phyloP scores from a whole-genome alignment of 129 eudicot species.

The Oenanthe sinensis region DNA sequence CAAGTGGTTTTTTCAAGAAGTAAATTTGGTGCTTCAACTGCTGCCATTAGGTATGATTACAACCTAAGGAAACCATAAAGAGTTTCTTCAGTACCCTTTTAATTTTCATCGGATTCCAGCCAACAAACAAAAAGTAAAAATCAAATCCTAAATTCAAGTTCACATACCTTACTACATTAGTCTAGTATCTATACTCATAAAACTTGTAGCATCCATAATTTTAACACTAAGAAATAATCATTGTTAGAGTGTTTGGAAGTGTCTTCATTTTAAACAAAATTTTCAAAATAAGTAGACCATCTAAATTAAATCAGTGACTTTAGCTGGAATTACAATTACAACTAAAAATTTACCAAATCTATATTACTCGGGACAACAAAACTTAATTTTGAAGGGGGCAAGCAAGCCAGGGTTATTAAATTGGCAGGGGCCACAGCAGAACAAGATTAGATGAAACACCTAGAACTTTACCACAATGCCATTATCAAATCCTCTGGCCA shows the following conservation, averaged over 20 bases:
- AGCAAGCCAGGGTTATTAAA: background rate
- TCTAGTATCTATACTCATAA: background rate
- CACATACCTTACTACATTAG: background rate
- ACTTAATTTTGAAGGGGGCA: background rate
- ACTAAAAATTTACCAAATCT: background rate
- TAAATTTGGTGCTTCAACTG: constrained; percentile 35
- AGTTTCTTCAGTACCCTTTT: background rate
- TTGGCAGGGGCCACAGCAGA: background rate
- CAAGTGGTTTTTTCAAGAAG: constrained; percentile 60
- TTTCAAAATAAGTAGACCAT: too few species aligned
- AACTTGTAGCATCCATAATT: background rate
- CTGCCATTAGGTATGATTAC: constrained; percentile 31
- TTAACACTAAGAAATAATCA: background rate
- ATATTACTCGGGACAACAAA: background rate
- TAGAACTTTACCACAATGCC: background rate
- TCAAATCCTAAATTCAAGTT: background rate
- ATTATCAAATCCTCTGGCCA: too few species aligned
- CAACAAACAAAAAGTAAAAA: background rate
- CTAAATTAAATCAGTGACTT: too few species aligned
- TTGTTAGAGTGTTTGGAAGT: background rate
- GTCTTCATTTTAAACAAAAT: background rate
- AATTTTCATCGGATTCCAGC: background rate
- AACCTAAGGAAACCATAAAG: constrained; percentile 10
- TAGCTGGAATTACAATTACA: too few species aligned
- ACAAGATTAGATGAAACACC: too few species aligned